These are phyloP conservation scores for Pichia sp. DNA, from an alignment of 1,139 yeast genomes.

Conservation along the genomic window DNA sequence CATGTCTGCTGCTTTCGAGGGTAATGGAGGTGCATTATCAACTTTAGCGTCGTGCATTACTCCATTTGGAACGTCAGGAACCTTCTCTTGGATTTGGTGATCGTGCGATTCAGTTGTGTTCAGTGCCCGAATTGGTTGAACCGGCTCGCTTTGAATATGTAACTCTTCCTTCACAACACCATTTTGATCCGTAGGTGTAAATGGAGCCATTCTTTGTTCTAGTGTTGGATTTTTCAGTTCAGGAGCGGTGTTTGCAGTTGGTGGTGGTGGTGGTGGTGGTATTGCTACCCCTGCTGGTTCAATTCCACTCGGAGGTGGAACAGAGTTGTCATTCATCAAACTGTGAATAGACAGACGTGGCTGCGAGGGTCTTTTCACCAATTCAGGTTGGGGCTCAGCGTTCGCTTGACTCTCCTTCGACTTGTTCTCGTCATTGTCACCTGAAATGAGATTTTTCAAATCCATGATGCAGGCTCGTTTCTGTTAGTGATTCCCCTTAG, in stretches of 20 bases:
- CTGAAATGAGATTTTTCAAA: conserved; percentile 21
- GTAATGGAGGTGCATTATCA: not conserved
- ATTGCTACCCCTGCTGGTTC: not conserved
- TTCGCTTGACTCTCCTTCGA: not conserved
- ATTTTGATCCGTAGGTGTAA: conserved; percentile 1
- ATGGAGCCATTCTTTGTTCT: conserved; percentile 4
- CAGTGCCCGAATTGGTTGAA: too few relatives aligned
- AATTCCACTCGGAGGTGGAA: too few relatives aligned
- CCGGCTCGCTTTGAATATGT: too few relatives aligned
- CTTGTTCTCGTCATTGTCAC: conserved; percentile 15
- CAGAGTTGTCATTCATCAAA: conserved; percentile 25
- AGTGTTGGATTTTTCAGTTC: conserved; percentile 1
- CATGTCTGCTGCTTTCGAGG: not conserved
- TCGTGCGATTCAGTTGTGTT: too few relatives aligned
- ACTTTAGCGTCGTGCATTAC: too few relatives aligned
- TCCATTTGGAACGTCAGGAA: too few relatives aligned
- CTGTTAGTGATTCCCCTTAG: not conserved
- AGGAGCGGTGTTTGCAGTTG: not conserved
- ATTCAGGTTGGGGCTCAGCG: not conserved
- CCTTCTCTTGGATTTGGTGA: too few relatives aligned
- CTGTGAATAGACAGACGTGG: conserved; percentile 27
- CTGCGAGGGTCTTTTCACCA: conserved; percentile 5
- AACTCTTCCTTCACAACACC: not conserved
- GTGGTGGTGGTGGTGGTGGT: not conserved
- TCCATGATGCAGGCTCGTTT: conserved; percentile 14